Base-by-base conservation (phyloP, 139 green algal species). In the Pycnococcus provasolii region DNA sequence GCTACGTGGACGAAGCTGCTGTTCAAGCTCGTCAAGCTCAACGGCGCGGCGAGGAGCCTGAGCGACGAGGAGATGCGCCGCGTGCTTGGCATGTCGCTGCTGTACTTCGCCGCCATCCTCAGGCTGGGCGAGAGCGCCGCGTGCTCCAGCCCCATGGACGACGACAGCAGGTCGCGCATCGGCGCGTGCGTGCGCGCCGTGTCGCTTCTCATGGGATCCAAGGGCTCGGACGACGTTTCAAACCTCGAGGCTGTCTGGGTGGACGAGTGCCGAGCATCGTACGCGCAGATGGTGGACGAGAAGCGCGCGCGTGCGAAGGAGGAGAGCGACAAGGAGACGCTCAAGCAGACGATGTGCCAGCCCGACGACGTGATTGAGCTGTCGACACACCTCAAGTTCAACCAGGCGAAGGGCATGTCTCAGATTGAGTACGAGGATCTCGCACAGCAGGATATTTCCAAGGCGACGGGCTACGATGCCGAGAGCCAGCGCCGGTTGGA, bases 351-450 rank as follows among this genome's bases (percentile, higher is more conserved):
- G 2, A 65, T 77, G 46, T 53, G 73, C 26, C 85, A 92, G 80
- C 79, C 87, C 5, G 87, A 94, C 73, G 87, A 94, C 73, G 73
- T 89, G 41, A 92, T 94, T 15, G 83, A 92, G 70, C 93, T 92
- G 26, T 26, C 26, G 73, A 73, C 76, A 54, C 87, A 92, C 67
- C 79, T 96, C 26, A 95, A 94, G 70, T 72, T 73, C 44, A 72
- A 26, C 26, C 26, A 26, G 26, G 26, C 53, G 9, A 71, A 71
- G 53, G 77, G 77, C 47, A 65, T 83, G 73, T 72, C 57, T 58
- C 84, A 92, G 78, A 78, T 96, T 72, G 89, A 96, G 82, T 72
- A 96, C 53, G 91, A 97, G 73, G 88, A 94, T 66, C 77, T 85
- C 63, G 86, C 93, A 45, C 57, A 68, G 11, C 81, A 68, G 66